phyloP scores from a whole-genome alignment of 208 protist genomes.

The Leishmania guyanensis region DNA sequence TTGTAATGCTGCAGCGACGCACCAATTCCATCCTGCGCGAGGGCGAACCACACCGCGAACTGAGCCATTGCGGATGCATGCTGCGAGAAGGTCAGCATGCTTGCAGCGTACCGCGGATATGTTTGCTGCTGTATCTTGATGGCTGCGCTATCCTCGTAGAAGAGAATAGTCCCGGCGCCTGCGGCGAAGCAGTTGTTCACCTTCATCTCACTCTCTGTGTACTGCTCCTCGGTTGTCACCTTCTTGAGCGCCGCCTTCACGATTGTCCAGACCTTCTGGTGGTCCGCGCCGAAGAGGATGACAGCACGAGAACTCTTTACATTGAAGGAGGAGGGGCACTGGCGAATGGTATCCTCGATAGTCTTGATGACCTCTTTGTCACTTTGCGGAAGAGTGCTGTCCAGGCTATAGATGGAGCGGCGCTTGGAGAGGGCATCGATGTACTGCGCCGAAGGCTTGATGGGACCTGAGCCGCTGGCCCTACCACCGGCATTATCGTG shows the following conservation, averaged over 20 bases:
- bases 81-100: constrained; percentile 49
- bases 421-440: constrained; percentile 28
- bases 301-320: constrained; percentile 52
- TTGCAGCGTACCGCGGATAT: constrained; percentile 43
- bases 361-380: constrained; percentile 30
- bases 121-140: constrained; percentile 45
- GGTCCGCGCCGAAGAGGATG: constrained; percentile 55
- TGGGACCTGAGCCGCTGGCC: neutral
- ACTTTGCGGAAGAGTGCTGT: constrained; percentile 37
- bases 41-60: constrained; percentile 59
- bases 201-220: constrained; percentile 34
- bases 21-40: constrained; percentile 46
- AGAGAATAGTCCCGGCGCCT: constrained; percentile 58
- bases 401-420: constrained; percentile 50
- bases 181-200: constrained; percentile 49
- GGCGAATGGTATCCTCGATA: constrained; percentile 41
- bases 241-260: constrained; percentile 45
- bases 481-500: neutral
- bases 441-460: constrained; percentile 11
- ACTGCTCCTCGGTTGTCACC: constrained; percentile 36
- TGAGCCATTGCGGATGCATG: constrained; percentile 56
- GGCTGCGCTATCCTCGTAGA: constrained; percentile 52
- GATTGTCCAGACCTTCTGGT: constrained; percentile 59
- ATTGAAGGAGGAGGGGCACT: constrained; percentile 60
- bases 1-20: constrained; percentile 63